A percentile compares a stretch with the other conserved stretches of the same genome.
phyloP scores from a whole-genome alignment of 1,139 yeast genomes.

The Blastobotrys illinoisensis region DNA sequence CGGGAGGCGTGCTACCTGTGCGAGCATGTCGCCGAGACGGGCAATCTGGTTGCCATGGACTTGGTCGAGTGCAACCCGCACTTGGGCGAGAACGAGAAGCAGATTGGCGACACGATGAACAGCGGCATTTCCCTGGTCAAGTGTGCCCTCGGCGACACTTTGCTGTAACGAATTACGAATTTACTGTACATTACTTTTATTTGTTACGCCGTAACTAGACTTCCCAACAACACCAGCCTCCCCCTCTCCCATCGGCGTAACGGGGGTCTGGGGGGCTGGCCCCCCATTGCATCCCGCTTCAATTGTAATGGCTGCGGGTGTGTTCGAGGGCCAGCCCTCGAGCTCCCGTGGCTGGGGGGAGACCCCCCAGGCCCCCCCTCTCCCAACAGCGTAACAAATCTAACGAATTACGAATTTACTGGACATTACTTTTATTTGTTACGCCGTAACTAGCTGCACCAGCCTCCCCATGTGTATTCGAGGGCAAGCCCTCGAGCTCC shows the following conservation, averaged over 20 bases:
- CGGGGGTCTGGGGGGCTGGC: background rate
- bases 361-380: too few relatives aligned
- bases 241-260: too few relatives aligned
- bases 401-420: constrained; percentile 29
- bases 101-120: constrained; percentile 76
- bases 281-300: background rate
- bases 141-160: constrained; percentile 90
- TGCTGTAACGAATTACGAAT: constrained; percentile 42
- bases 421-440: background rate
- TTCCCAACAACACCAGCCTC: too few relatives aligned
- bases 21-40: constrained; percentile 87
- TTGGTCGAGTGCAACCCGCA: constrained; percentile 92
- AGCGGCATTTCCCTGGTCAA: constrained; percentile 90
- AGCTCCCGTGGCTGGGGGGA: too few relatives aligned
- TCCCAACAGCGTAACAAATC: too few relatives aligned
- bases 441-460: too few relatives aligned
- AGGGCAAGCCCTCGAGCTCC: background rate
- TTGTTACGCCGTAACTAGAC: too few relatives aligned
- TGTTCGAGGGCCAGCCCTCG: background rate
- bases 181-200: background rate
- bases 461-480: too few relatives aligned
- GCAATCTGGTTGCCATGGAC: constrained; percentile 79
- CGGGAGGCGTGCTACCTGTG: constrained; percentile 92
- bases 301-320: background rate
- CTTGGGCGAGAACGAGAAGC: constrained; percentile 72